Evolutionary conservation across 345 rosid genomes (phyloP).

Genomic region (Populus davidiana): DNA sequence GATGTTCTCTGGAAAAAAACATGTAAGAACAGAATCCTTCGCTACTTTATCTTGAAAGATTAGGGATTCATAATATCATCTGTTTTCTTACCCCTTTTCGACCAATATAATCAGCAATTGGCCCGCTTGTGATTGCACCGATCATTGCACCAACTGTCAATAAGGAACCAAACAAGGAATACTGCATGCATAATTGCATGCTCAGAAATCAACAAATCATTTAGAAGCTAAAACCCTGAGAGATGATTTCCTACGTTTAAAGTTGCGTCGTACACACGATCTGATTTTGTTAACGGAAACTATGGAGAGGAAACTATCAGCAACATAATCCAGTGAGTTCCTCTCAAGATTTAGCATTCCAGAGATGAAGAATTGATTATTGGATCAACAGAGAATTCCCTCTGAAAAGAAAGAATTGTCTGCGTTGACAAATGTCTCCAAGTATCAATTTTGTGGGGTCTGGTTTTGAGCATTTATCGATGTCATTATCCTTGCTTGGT

Average conservation of each 20-base stretch:
- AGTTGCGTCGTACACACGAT: background rate
- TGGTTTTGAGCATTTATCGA: too few species aligned
- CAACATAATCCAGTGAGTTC: background rate
- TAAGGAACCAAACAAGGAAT: constrained; percentile 79
- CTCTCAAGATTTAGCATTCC: background rate
- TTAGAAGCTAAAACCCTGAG: background rate
- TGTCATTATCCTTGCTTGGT: background rate
- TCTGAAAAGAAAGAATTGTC: background rate
- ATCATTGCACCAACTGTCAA: constrained; percentile 92
- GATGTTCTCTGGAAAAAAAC: background rate
- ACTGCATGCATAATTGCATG: constrained; percentile 37
- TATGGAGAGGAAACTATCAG: background rate
- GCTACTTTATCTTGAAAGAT: background rate
- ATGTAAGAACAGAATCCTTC: background rate
- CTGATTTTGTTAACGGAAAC: background rate
- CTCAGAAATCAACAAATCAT: constrained; percentile 8
- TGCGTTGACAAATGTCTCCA: too few species aligned
- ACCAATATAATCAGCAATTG: constrained; percentile 74
- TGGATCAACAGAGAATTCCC: background rate
- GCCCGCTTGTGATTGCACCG: constrained; percentile 87
- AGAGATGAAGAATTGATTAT: background rate
- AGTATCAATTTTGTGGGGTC: too few species aligned
- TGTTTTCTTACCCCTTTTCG: constrained; percentile 72
- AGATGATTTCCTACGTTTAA: background rate
- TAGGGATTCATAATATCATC: background rate